Evolutionary conservation across 2,329 filamentous ascomycete genomes (phyloP), one percentile per base, ranked within the genome.

Genomic region (Pseudogymnoascus sp.): DNA sequence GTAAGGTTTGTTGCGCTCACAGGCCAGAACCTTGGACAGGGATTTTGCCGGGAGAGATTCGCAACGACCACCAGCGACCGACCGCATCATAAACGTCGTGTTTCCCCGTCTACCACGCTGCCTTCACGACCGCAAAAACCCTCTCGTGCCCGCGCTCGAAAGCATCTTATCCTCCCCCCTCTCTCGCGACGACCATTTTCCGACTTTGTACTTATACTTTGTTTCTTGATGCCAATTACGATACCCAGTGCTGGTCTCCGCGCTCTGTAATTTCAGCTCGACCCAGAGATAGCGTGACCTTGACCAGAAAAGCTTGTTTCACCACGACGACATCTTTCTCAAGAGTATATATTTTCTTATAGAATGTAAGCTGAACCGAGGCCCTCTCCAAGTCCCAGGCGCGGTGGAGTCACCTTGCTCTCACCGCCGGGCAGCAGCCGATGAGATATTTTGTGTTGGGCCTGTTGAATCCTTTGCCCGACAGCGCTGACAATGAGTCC

Each of bases 141-240:
- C 39, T 45, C 55, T 62, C 25, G 52, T 59, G 52, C 25, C 49
- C 23, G 55, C 39, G 38, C 14, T 61, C 30, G 38, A 62, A 36
- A 30, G 14, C 33, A 30, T 41, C 25, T 45, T 22, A n/a, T 36
- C 28, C 63, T 39, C 35, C 41, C 39, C 28, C 30, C 16, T 28
- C 45, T 42, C 19, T 60, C 52, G 38, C 41, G n/a, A 45, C 35
- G 60, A 64, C 39, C 33, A 25, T 19, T 33, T 60, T 60, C 60
- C 30, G 65, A 70, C 66, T 67, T 67, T 66, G 62, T 64, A 58
- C 60, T 65, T 66, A 63, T 63, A 60, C 61, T 66, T 66, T 61
- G 62, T 59, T 67, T 67, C 64, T 67, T 69, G 64, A 68, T 69
- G 62, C 69, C 67, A 63, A 55, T 68, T 69, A 68, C 69, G 69